phyloP scores from a whole-genome alignment of 805 yeast species.

The Yamadazyma akitaensis region DNA sequence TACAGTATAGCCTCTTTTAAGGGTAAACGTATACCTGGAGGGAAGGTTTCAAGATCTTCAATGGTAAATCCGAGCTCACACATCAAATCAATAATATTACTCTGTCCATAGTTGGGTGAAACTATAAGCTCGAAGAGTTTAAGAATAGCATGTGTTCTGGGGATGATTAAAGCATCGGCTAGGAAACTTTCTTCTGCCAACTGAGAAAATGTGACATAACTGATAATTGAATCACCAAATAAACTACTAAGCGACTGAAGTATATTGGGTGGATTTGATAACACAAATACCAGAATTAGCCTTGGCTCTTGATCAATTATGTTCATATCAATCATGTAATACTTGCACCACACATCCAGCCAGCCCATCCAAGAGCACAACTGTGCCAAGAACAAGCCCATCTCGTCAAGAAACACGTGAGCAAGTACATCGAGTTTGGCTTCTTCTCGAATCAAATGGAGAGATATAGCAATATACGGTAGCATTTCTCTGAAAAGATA shows the following conservation, averaged over 20 bases:
- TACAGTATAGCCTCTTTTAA: conserved; percentile 56
- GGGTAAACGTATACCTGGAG: conserved; percentile 68
- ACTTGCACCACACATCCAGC: conserved; percentile 61
- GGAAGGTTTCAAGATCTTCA: conserved; percentile 62
- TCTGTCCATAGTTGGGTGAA: conserved; percentile 48
- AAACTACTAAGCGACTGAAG: conserved; percentile 54
- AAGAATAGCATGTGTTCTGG: conserved; percentile 58
- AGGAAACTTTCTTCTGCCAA: conserved; percentile 59
- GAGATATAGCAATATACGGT: conserved; percentile 60
- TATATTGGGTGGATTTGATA: conserved; percentile 59
- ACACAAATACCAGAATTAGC: conserved; percentile 43
- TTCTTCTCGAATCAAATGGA: conserved; percentile 82
- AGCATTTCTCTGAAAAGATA: conserved; percentile 51
- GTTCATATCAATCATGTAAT: conserved; percentile 42
- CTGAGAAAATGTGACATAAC: conserved; percentile 65
- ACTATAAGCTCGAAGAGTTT: conserved; percentile 61
- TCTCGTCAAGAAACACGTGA: conserved; percentile 25
- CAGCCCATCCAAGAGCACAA: conserved; percentile 69
- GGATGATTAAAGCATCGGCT: conserved; percentile 59
- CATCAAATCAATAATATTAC: conserved; percentile 60
- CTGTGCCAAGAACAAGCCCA: conserved; percentile 59
- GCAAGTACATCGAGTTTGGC: conserved; percentile 52
- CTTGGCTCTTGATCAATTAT: conserved; percentile 37
- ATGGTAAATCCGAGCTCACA: conserved; percentile 51
- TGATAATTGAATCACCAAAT: conserved; percentile 39